These are phyloP conservation scores for Buddleja alternifolia DNA, from an alignment of 257 asterid species.

Conservation along the genomic window DNA sequence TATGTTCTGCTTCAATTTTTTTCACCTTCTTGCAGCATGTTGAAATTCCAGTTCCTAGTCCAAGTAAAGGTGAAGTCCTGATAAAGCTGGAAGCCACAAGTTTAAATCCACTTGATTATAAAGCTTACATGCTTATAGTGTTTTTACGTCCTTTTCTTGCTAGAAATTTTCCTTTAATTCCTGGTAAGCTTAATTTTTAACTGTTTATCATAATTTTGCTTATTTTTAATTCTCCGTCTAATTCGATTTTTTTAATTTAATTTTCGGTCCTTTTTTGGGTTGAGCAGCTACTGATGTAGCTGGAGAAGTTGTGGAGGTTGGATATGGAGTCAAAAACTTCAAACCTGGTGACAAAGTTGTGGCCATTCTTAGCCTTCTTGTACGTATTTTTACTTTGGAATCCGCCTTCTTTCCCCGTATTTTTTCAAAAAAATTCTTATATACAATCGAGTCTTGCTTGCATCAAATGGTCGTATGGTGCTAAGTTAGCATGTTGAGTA, in stretches of 20 bases:
- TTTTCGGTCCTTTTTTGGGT: background rate
- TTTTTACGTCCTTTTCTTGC: conserved; percentile 51
- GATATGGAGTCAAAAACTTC: conserved; percentile 50
- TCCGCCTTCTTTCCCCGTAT: no score
- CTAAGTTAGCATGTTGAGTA: no score
- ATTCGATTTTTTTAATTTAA: background rate
- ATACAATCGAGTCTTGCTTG: no score
- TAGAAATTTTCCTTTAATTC: conserved; percentile 52
- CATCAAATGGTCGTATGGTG: no score
- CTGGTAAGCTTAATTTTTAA: conserved; percentile 40
- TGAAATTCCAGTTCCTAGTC: conserved; percentile 62
- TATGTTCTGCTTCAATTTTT: no score
- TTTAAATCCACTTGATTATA: conserved; percentile 74
- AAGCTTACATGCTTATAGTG: conserved; percentile 46
- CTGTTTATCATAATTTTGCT: background rate
- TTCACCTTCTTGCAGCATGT: conserved; percentile 49
- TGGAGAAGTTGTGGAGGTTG: conserved; percentile 66
- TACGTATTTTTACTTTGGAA: no score
- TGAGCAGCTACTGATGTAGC: conserved; percentile 58
- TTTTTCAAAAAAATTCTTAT: no score
- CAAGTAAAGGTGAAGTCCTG: conserved; percentile 61
- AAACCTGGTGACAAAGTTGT: conserved; percentile 69
- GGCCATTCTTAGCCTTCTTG: conserved; percentile 36
- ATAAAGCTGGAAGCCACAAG: conserved; percentile 72
- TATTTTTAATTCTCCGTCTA: background rate